A percentile compares a stretch with the other conserved stretches of the same genome.
phyloP scores from a whole-genome alignment of 1,139 yeast species.

The Scheffersomyces illinoinensis region DNA sequence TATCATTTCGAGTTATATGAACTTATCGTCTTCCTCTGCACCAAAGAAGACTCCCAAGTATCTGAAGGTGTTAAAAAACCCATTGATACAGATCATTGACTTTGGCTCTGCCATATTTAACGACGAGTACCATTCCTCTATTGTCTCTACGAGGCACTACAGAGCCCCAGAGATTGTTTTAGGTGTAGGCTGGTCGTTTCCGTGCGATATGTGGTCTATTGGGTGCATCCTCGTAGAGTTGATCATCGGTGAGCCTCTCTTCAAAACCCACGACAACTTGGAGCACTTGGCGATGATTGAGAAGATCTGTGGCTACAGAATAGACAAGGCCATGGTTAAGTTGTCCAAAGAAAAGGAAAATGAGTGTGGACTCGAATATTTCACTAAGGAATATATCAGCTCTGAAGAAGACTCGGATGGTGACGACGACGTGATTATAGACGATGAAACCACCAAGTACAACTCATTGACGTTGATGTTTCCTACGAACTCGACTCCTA shows the following conservation, averaged over 20 bases:
- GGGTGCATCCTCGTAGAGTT: conserved; percentile 93
- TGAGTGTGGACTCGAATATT: conserved; percentile 45
- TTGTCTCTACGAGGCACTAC: conserved; percentile 94
- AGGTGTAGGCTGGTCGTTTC: conserved; percentile 89
- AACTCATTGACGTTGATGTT: conserved; percentile 32
- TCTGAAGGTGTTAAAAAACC: conserved; percentile 65
- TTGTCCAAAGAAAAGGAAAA: conserved; percentile 37
- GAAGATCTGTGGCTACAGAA: conserved; percentile 54
- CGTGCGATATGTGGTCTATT: conserved; percentile 95
- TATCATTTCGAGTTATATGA: conserved; percentile 31
- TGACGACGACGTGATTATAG: conserved; percentile 29
- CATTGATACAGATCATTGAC: conserved; percentile 87
- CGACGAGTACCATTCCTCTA: conserved; percentile 90
- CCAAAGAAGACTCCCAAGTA: conserved; percentile 34
- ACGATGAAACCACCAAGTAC: conserved; percentile 27
- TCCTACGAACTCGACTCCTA: conserved; percentile 40
- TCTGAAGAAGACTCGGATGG: conserved; percentile 17
- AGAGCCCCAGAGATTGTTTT: conserved; percentile 96
- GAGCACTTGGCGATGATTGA: conserved; percentile 97
- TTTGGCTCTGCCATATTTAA: conserved; percentile 94
- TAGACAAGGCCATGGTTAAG: conserved; percentile 41
- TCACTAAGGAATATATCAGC: conserved; percentile 28
- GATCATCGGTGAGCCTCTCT: conserved; percentile 92
- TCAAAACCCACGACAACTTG: conserved; percentile 90
- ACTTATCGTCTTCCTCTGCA: conserved; percentile 16